Evolutionary conservation across 768 basidiomycete genomes (phyloP).

Genomic region (Lactarius tabidus): DNA sequence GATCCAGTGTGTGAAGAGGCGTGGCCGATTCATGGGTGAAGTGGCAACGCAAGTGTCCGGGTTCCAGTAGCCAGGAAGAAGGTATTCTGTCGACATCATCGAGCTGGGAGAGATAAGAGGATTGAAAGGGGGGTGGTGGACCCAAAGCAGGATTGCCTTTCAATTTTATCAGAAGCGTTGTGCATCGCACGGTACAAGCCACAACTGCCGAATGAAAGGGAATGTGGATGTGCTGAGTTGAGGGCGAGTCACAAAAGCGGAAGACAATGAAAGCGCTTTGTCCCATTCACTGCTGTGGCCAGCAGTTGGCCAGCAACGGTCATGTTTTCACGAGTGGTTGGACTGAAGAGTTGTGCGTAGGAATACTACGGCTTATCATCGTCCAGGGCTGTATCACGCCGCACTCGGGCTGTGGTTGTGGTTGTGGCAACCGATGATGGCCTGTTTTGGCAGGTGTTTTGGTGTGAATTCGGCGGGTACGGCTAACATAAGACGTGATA

Average conservation of each 20-base stretch:
- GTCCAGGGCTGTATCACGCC: background rate
- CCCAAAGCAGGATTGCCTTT: background rate
- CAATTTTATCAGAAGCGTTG: background rate
- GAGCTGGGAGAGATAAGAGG: background rate
- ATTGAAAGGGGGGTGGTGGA: background rate
- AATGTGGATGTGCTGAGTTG: background rate
- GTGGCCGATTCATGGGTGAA: background rate
- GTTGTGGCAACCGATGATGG: background rate
- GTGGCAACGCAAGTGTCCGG: background rate
- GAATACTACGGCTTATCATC: background rate
- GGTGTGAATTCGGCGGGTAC: background rate
- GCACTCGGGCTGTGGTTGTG: background rate
- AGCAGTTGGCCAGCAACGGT: background rate
- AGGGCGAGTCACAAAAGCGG: background rate
- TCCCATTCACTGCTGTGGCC: background rate
- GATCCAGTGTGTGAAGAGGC: constrained; percentile 1
- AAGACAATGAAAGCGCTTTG: background rate
- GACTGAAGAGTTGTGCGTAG: background rate
- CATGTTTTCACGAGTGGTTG: background rate
- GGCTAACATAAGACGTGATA: background rate
- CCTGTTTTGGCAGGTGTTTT: background rate
- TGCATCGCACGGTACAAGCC: background rate
- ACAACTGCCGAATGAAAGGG: background rate
- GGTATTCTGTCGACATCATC: background rate
- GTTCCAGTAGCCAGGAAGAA: background rate